phyloP scores from a whole-genome alignment of 2,329 filamentous ascomycete species.

The Alternaria sp. region DNA sequence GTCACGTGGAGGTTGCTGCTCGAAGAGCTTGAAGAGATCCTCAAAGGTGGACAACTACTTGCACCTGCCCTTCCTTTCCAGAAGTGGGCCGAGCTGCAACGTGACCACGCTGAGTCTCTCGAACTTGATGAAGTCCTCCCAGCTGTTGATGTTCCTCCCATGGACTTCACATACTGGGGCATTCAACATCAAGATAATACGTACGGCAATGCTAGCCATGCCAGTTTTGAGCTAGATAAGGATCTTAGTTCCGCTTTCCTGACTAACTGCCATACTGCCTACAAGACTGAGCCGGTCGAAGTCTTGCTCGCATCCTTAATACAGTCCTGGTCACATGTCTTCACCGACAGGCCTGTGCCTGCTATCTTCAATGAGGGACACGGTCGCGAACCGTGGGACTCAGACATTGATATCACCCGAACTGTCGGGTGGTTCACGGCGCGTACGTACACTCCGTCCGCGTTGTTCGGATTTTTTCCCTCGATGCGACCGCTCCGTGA shows the following conservation, averaged over 20 bases:
- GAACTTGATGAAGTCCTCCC: constrained; percentile 36
- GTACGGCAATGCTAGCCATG: constrained; percentile 48
- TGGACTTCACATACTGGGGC: constrained; percentile 52
- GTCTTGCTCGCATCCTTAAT: constrained; percentile 65
- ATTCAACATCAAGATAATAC: constrained; percentile 48
- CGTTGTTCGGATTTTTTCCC: not conserved
- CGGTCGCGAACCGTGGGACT: constrained; percentile 51
- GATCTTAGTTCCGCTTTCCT: constrained; percentile 37
- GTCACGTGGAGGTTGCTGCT: constrained; percentile 58
- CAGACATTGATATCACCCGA: constrained; percentile 61
- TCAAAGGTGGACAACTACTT: constrained; percentile 44
- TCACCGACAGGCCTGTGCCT: constrained; percentile 62
- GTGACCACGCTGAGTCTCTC: constrained; percentile 42
- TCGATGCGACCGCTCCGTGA: not conserved
- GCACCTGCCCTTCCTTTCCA: constrained; percentile 47
- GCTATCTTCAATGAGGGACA: constrained; percentile 57
- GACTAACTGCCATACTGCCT: constrained; percentile 51
- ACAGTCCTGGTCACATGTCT: constrained; percentile 64
- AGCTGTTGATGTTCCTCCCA: constrained; percentile 38
- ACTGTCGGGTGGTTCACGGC: constrained; percentile 70
- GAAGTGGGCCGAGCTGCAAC: constrained; percentile 50
- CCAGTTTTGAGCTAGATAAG: constrained; percentile 43
- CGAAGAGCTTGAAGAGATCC: constrained; percentile 54
- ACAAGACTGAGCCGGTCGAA: constrained; percentile 63
- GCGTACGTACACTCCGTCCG: constrained; percentile 36